Evolutionary conservation across 805 yeast species (phyloP).

Genomic region (Metschnikowia borealis): DNA sequence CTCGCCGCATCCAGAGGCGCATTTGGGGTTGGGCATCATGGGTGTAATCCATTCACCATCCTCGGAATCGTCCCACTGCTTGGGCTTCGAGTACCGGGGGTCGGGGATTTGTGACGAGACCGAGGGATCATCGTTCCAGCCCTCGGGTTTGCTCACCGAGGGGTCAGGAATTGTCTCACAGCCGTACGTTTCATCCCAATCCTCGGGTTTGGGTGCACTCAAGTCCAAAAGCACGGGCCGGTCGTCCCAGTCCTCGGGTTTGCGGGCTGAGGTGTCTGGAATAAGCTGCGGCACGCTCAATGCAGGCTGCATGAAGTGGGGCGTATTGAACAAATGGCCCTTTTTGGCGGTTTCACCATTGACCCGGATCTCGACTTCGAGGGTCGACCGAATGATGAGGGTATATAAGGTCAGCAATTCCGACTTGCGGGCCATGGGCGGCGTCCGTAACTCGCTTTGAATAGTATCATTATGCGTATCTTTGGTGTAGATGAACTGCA

Average conservation of each 20-base stretch:
- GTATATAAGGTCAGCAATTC: conserved; percentile 70
- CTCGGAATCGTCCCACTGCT: conserved; percentile 83
- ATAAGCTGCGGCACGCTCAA: conserved; percentile 65
- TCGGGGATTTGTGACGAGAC: conserved; percentile 57
- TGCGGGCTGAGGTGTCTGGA: conserved; percentile 50
- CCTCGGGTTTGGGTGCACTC: conserved; percentile 64
- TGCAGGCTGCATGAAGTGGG: conserved; percentile 56
- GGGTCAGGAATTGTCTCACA: conserved; percentile 59
- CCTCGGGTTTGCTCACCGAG: conserved; percentile 61
- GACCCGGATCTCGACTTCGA: conserved; percentile 73
- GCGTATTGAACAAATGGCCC: conserved; percentile 58
- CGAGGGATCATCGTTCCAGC: conserved; percentile 64
- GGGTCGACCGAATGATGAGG: conserved; percentile 59
- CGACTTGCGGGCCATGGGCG: conserved; percentile 62
- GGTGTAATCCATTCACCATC: conserved; percentile 86
- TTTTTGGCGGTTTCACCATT: conserved; percentile 71
- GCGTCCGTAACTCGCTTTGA: conserved; percentile 63
- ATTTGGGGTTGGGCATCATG: conserved; percentile 65
- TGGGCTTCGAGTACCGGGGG: conserved; percentile 65
- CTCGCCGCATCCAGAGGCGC: conserved; percentile 74
- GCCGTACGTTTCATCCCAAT: conserved; percentile 78
- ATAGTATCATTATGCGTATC: conserved; percentile 53
- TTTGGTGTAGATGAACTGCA: conserved; percentile 68
- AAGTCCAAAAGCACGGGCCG: conserved; percentile 59
- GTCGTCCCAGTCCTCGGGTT: conserved; percentile 86